A percentile compares a stretch with the other conserved stretches of the same genome.
These are phyloP conservation scores for Clonostachys sp. DNA, from an alignment of 2,329 filamentous ascomycete genomes.

Conservation along the genomic window DNA sequence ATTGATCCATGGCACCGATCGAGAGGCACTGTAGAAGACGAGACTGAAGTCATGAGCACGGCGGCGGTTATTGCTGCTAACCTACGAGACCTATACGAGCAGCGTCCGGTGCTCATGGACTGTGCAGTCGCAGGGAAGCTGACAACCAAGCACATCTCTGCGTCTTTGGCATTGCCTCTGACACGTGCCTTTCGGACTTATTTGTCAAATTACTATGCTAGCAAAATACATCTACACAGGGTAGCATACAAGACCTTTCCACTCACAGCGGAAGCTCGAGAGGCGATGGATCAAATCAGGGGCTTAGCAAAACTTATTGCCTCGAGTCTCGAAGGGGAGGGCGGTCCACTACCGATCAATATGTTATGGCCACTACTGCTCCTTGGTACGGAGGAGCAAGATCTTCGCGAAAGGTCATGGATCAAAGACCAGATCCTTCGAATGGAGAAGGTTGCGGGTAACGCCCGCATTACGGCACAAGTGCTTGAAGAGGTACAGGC, in stretches of 20 bases:
- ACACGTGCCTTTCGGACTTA: constrained; percentile 51
- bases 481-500: constrained; percentile 39
- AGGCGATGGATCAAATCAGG: constrained; percentile 44
- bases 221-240: constrained; percentile 50
- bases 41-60: constrained; percentile 53
- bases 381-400: constrained; percentile 50
- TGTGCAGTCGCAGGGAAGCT: constrained; percentile 47
- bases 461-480: constrained; percentile 37
- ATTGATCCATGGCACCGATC: constrained; percentile 53
- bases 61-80: constrained; percentile 45
- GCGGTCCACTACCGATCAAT: constrained; percentile 43
- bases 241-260: constrained; percentile 52
- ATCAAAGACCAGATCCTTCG: constrained; percentile 42
- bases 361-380: constrained; percentile 54
- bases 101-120: constrained; percentile 50
- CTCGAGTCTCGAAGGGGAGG: constrained; percentile 29
- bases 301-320: constrained; percentile 37
- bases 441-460: constrained; percentile 39
- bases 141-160: constrained; percentile 39
- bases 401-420: constrained; percentile 39
- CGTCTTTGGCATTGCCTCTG: constrained; percentile 41
- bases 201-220: constrained; percentile 51
- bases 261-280: constrained; percentile 40
- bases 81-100: constrained; percentile 41
- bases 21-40: constrained; percentile 51